Percentiles rank a stretch among this genome's conserved stretches.
Conservation (phyloP, 176 grass and related monocot genomes). For the Leersia perrieri region DNA sequence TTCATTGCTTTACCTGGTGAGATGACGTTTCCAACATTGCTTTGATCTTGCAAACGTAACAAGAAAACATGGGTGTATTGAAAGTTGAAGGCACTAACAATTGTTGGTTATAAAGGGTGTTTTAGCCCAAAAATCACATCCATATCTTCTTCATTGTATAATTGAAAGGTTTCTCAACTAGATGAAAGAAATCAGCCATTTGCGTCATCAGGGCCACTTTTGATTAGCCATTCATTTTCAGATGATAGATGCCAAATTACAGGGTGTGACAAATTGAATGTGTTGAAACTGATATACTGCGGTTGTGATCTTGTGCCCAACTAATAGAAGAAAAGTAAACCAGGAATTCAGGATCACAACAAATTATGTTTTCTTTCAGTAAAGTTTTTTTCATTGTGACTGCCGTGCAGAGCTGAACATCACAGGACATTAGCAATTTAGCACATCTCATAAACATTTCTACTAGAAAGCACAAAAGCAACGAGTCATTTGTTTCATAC, state of each 20-base stretch:
- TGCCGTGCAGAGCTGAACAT: not conserved
- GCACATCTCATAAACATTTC: not conserved
- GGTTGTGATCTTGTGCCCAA: not conserved
- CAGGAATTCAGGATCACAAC: not conserved
- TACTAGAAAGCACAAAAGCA: not conserved
- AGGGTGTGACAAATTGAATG: not conserved
- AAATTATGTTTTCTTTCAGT: not conserved
- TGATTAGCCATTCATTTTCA: not conserved
- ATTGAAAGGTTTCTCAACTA: conserved; percentile 31
- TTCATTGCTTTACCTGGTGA: conserved; percentile 23
- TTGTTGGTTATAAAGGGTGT: conserved; percentile 43
- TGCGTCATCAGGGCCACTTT: not conserved
- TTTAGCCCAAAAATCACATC: not conserved
- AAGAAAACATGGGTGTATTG: conserved; percentile 16
- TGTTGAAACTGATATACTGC: not conserved
- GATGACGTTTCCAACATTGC: conserved; percentile 33
- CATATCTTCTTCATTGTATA: conserved; percentile 37
- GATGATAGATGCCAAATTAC: not conserved
- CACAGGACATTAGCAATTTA: not conserved
- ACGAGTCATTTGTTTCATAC: conserved; percentile 5
- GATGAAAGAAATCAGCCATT: conserved; percentile 21
- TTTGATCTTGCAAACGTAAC: conserved; percentile 36
- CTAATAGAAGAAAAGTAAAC: not conserved
- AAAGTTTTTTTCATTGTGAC: not conserved
- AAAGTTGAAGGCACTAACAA: conserved; percentile 40